These are phyloP conservation scores for Fomitopsis schrenkii DNA, from an alignment of 1,284 basidiomycete species.

Conservation along the genomic window DNA sequence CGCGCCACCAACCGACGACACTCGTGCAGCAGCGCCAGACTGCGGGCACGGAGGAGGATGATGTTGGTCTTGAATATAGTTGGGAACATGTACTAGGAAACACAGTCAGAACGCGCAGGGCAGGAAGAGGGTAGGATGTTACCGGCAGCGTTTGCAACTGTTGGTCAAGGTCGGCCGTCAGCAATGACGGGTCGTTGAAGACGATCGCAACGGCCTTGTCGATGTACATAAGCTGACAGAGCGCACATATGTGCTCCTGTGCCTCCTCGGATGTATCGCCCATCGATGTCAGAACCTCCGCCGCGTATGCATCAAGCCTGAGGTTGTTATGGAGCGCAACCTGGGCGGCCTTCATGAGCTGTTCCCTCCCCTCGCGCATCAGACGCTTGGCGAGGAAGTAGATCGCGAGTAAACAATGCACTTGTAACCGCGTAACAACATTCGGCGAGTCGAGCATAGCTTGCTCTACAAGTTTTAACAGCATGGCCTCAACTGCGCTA, in stretches of 20 bases:
- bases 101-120: neutral
- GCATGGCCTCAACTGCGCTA: constrained; percentile 11
- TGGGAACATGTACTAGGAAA: constrained; percentile 13
- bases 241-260: constrained; percentile 19
- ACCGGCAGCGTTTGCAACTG: constrained; percentile 18
- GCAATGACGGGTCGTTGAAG: constrained; percentile 14
- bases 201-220: constrained; percentile 21
- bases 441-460: constrained; percentile 15
- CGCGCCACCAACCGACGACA: constrained; percentile 5
- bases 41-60: constrained; percentile 17
- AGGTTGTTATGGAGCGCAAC: constrained; percentile 13
- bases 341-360: constrained; percentile 16
- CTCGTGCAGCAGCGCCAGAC: constrained; percentile 6
- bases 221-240: constrained; percentile 24
- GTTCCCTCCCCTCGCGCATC: constrained; percentile 18
- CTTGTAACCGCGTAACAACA: constrained; percentile 17
- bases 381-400: constrained; percentile 21
- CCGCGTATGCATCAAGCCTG: constrained; percentile 1
- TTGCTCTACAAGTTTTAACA: constrained; percentile 13
- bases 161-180: constrained; percentile 15
- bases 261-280: constrained; percentile 13
- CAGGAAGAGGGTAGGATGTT: neutral
- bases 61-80: constrained; percentile 17
- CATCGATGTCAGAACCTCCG: constrained; percentile 12
- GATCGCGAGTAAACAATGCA: constrained; percentile 21